These are phyloP conservation scores for Fusarium chlamydosporum DNA, from an alignment of 2,329 filamentous ascomycete species.

Conservation along the genomic window DNA sequence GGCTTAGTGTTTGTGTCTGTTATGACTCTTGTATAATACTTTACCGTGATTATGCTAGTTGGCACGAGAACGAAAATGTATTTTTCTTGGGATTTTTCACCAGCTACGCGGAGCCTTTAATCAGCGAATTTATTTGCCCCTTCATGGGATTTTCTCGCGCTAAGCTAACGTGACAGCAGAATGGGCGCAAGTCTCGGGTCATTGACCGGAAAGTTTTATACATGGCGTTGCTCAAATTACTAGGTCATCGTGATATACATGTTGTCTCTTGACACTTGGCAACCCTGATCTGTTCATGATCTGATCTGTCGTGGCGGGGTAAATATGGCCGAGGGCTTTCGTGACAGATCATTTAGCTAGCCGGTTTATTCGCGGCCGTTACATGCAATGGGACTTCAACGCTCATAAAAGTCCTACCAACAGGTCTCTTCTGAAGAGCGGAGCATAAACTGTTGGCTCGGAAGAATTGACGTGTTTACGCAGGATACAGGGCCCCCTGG, in stretches of 20 bases:
- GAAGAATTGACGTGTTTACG: slow-evolving; percentile 10
- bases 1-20: background rate
- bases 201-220: too few species aligned
- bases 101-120: too few species aligned
- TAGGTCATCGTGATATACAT: too few species aligned
- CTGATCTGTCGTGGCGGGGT: background rate
- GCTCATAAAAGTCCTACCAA: background rate
- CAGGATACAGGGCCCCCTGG: background rate
- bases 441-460: background rate
- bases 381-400: background rate
- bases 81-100: background rate
- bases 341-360: background rate
- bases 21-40: too few species aligned
- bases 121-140: too few species aligned
- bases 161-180: background rate
- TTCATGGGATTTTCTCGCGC: background rate
- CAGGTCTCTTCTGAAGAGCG: background rate
- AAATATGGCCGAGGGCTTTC: background rate
- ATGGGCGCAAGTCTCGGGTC: background rate
- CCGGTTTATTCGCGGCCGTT: background rate
- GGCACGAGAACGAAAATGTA: background rate
- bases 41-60: background rate
- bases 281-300: background rate
- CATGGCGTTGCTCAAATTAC: too few species aligned
- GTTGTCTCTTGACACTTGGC: too few species aligned